These are phyloP conservation scores for Trichoderma oligosporum DNA, from an alignment of 2,329 filamentous ascomycete genomes.

Conservation along the genomic window DNA sequence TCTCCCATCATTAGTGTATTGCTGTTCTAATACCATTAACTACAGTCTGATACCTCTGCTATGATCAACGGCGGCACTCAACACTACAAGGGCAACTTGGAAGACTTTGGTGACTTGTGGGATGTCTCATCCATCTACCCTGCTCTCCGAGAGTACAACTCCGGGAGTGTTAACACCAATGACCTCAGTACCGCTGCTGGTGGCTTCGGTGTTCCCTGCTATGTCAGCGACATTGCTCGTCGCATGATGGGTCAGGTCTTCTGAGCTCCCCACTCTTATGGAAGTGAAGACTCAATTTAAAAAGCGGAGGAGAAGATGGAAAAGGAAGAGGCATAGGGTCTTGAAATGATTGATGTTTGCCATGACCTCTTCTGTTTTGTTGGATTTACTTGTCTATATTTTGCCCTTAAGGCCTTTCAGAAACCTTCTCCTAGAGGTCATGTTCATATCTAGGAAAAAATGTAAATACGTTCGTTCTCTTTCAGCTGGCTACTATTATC, in stretches of 20 bases:
- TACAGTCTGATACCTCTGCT: background rate
- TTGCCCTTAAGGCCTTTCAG: background rate
- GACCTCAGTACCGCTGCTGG: slow-evolving; percentile 6
- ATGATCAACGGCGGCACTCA: slow-evolving; percentile 17
- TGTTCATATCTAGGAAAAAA: slow-evolving; percentile 8
- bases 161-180: background rate
- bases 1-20: background rate
- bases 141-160: slow-evolving; percentile 16
- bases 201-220: slow-evolving; percentile 11
- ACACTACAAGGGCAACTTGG: slow-evolving; percentile 4
- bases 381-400: slow-evolving; percentile 11
- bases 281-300: background rate
- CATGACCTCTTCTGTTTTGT: background rate
- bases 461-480: background rate
- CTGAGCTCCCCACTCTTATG: background rate
- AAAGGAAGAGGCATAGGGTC: background rate
- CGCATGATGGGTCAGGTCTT: slow-evolving; percentile 9
- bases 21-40: background rate
- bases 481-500: no score
- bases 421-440: background rate
- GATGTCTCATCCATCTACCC: slow-evolving; percentile 9
- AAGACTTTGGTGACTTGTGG: background rate
- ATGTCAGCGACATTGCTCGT: slow-evolving; percentile 5
- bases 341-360: background rate
- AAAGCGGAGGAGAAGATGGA: background rate